Evolutionary conservation across 1,284 basidiomycete genomes (phyloP).

Genomic region (Pseudozyma sp.): DNA sequence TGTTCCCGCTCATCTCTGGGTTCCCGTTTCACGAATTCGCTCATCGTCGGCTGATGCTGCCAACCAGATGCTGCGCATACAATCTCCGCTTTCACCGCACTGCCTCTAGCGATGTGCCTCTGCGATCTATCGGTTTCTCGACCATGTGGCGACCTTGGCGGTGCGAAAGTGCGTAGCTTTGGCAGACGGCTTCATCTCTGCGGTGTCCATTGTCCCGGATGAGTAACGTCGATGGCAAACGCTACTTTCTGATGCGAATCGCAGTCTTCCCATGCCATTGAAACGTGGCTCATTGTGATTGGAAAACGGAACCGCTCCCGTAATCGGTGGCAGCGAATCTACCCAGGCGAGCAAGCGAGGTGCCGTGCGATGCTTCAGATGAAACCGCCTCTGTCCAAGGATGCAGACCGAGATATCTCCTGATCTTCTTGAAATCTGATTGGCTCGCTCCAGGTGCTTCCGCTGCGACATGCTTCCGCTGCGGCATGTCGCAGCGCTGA

Average conservation of each 20-base stretch:
- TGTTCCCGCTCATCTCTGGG: constrained; percentile 1
- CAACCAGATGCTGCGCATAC: not conserved
- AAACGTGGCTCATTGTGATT: too few relatives aligned
- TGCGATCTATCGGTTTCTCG: too few relatives aligned
- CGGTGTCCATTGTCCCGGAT: too few relatives aligned
- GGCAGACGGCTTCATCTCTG: too few relatives aligned
- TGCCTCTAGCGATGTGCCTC: not conserved
- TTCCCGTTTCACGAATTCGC: not conserved
- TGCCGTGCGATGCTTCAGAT: not conserved
- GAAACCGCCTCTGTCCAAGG: not conserved
- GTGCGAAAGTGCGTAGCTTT: too few relatives aligned
- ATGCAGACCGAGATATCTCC: constrained; percentile 9
- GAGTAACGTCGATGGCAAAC: too few relatives aligned
- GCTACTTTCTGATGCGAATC: too few relatives aligned
- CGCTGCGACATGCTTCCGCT: not conserved
- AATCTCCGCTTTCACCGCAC: constrained; percentile 30
- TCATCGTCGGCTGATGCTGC: not conserved
- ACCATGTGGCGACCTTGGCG: too few relatives aligned
- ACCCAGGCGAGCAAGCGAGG: not conserved
- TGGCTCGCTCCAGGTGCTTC: constrained; percentile 3
- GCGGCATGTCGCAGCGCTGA: not conserved
- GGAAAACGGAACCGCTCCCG: too few relatives aligned
- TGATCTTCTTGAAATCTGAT: constrained; percentile 6
- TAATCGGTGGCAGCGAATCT: not conserved
- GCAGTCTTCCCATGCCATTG: too few relatives aligned